phyloP scores from a whole-genome alignment of 495 filamentous ascomycete genomes.

The Aspergillus egyptiacus region DNA sequence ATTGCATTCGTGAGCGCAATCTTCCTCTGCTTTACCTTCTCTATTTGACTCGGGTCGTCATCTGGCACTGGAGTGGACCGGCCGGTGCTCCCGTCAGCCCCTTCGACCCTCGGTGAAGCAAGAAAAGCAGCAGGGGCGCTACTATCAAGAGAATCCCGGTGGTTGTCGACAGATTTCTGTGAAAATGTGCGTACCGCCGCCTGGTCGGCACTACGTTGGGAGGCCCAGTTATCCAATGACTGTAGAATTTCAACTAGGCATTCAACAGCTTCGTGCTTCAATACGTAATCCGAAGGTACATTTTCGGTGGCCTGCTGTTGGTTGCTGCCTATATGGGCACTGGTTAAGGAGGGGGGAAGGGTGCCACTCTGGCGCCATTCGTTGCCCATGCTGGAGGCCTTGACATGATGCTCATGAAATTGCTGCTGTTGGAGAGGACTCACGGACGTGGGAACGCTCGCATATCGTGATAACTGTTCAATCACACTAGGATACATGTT shows the following conservation, averaged over 20 bases:
- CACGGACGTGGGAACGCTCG: slow-evolving; percentile 67
- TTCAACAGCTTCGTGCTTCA: slow-evolving; percentile 84
- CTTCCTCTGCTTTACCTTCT: slow-evolving; percentile 89
- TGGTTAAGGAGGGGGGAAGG: slow-evolving; percentile 77
- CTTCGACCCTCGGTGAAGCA: slow-evolving; percentile 44
- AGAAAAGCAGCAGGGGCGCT: slow-evolving; percentile 41
- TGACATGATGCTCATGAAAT: slow-evolving; percentile 71
- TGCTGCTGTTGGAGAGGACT: slow-evolving; percentile 72
- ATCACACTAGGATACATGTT: slow-evolving; percentile 52
- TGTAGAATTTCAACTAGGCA: slow-evolving; percentile 81
- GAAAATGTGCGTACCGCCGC: slow-evolving; percentile 47
- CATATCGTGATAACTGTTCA: slow-evolving; percentile 83
- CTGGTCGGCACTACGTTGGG: slow-evolving; percentile 64
- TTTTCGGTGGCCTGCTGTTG: slow-evolving; percentile 44
- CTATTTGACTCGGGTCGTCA: slow-evolving; percentile 86
- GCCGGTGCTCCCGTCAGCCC: slow-evolving; percentile 53
- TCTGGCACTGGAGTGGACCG: slow-evolving; percentile 71
- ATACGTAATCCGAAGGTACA: slow-evolving; percentile 75
- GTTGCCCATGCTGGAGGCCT: slow-evolving; percentile 44
- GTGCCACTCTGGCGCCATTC: slow-evolving; percentile 85
- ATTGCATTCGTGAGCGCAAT: slow-evolving; percentile 84
- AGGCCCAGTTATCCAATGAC: slow-evolving; percentile 89
- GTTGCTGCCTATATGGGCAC: slow-evolving; percentile 56
- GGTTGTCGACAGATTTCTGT: slow-evolving; percentile 63
- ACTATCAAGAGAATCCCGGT: slow-evolving; percentile 77